Percentiles rank a stretch among this genome's conserved stretches.
phyloP scores from a whole-genome alignment of 2,329 filamentous ascomycete species.

The Fusarium ramigenum region DNA sequence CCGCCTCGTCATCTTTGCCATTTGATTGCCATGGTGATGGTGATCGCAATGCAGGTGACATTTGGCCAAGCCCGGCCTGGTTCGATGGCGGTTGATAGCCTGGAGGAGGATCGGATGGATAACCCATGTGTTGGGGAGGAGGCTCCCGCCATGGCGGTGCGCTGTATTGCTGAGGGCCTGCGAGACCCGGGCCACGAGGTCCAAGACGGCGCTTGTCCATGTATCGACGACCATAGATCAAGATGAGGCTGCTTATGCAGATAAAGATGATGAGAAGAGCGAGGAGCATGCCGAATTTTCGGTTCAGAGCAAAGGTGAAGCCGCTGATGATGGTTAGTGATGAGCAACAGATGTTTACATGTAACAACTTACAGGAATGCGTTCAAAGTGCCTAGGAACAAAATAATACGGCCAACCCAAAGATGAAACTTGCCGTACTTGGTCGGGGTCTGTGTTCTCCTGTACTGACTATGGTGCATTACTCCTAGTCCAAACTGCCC shows the following conservation, averaged over 20 bases:
- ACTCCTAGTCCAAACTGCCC: constrained; percentile 64
- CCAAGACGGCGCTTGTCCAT: constrained; percentile 38
- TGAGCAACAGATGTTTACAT: not conserved
- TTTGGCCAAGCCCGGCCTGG: constrained; percentile 43
- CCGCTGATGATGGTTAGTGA: constrained; percentile 52
- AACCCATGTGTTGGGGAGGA: constrained; percentile 29
- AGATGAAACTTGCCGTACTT: constrained; percentile 63
- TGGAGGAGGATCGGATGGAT: constrained; percentile 45
- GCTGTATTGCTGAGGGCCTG: constrained; percentile 39
- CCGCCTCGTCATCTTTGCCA: constrained; percentile 45
- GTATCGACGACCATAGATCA: constrained; percentile 46
- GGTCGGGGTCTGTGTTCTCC: constrained; percentile 58
- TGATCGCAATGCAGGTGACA: constrained; percentile 39
- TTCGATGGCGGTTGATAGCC: constrained; percentile 48
- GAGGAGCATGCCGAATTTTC: constrained; percentile 58
- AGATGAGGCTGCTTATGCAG: constrained; percentile 52
- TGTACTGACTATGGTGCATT: constrained; percentile 64
- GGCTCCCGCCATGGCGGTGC: constrained; percentile 46
- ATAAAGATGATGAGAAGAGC: constrained; percentile 57
- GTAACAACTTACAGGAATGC: constrained; percentile 60
- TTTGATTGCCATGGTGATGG: constrained; percentile 44
- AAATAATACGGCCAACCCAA: constrained; percentile 64
- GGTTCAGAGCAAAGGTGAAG: constrained; percentile 64
- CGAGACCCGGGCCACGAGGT: constrained; percentile 23
- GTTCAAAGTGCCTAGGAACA: constrained; percentile 64